Conservation (phyloP, 495 filamentous ascomycete species). For the Hypoxylon fragiforme region DNA sequence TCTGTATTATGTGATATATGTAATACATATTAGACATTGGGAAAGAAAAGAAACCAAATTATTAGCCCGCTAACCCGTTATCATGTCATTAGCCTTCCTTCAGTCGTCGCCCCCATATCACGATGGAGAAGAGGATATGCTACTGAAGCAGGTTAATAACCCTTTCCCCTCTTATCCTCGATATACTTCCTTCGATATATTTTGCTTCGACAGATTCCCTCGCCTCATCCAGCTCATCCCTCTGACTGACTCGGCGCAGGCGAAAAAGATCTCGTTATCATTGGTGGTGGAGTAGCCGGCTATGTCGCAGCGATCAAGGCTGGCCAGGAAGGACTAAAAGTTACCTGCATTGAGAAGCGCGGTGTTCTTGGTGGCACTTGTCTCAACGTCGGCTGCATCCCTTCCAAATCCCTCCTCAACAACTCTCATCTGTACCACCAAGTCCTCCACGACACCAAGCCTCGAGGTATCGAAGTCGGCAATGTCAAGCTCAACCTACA, state of each 20-base stretch:
- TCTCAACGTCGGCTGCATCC: constrained; percentile 98
- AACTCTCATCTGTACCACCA: constrained; percentile 99
- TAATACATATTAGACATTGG: no score
- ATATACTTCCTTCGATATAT: no score
- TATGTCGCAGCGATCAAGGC: constrained; percentile 99
- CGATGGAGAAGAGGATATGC: constrained; percentile 73
- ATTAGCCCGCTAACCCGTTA: constrained; percentile 39
- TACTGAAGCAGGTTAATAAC: constrained; percentile 71
- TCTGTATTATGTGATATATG: no score
- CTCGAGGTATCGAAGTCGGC: constrained; percentile 89
- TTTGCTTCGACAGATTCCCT: no score
- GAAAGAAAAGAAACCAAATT: constrained; percentile 17
- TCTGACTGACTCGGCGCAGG: constrained; percentile 60
- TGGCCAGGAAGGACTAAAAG: constrained; percentile 96
- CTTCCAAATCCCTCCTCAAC: constrained; percentile 98
- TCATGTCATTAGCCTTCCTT: constrained; percentile 51
- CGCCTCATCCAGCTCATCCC: no score
- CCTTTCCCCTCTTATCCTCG: no score
- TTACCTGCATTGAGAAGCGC: constrained; percentile 97
- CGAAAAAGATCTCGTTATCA: constrained; percentile 89
- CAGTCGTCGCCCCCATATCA: constrained; percentile 62
- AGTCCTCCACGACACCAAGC: constrained; percentile 94
- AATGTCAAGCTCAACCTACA: constrained; percentile 94
- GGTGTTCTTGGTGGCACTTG: constrained; percentile 94
- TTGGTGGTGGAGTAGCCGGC: constrained; percentile 96